Evolutionary conservation across 2,329 filamentous ascomycete species (phyloP), one percentile per base, ranked within the genome.

Genomic region (Curvularia hawaiiensis): DNA sequence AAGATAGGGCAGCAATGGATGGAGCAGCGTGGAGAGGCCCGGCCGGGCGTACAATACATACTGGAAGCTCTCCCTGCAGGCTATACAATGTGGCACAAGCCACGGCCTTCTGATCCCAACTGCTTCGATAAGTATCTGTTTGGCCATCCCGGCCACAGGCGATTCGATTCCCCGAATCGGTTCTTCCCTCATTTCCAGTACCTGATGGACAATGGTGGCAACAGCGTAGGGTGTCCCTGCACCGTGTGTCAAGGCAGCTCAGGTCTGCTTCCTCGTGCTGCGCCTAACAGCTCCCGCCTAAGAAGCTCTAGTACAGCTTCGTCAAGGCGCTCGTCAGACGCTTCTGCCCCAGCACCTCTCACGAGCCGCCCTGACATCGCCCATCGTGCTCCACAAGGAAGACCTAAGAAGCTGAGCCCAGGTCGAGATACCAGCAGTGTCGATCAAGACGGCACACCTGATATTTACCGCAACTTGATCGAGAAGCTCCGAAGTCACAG

Each of bases 181-280:
- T 86, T 86, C 62, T 84, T 79, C 48, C 80, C 81, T 0, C 86
- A 88, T 58, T 87, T 88, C 67, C 73, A 79, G 50, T 79, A 81
- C 67, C 67, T 88, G 24, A 85, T 87, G 80, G 77, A 80, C 14
- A 77, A 80, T 50, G 73, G 63, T 2, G 77, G 76, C 0, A 70
- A 72, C 41, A 71, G 67, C 6, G 72, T 75, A 2, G 73, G 77
- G 0, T 88, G 85, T 57, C 60, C 68, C 2, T 88, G 85, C 64
- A 77, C 78, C 1, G 69, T 81, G 8, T 88, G 85, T 52, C 62
- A 62, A 22, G 63, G 65, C 2, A 64, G 51, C 22, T 57, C 61
- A 1, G 69, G 70, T 1, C 16, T 65, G 0, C 58, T 72, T 1
- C 68, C 65, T 0, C 62, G 59, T 2, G 62, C 49, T 16, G 35